Evolutionary conservation across 305 asterid genomes (phyloP).

Genomic region (Fraxinus xanthoxyloides): DNA sequence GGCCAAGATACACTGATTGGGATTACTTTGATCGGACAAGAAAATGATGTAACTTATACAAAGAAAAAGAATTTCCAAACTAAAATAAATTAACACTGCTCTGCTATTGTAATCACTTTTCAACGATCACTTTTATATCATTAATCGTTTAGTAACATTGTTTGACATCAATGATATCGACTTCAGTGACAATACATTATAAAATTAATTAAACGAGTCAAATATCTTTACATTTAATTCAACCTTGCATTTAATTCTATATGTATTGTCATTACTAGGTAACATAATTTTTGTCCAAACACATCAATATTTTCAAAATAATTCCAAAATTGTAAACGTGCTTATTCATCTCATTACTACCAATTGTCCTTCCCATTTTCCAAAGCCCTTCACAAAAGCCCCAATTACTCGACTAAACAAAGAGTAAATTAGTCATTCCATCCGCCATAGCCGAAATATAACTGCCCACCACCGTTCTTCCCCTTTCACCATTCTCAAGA

Average conservation of each 20-base stretch:
- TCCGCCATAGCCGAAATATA: background rate
- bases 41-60: background rate
- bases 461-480: background rate
- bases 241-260: background rate
- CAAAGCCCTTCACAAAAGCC: background rate
- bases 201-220: background rate
- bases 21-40: background rate
- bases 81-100: background rate
- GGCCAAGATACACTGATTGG: background rate
- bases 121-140: background rate
- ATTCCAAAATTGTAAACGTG: background rate
- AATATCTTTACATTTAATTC: background rate
- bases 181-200: background rate
- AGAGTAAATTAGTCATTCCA: background rate
- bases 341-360: background rate
- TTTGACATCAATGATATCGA: background rate
- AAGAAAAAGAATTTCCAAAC: background rate
- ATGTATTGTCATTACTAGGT: background rate
- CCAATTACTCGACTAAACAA: background rate
- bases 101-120: background rate
- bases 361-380: background rate
- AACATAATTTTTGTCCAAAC: background rate
- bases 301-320: background rate
- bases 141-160: background rate
- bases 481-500: constrained; percentile 6